phyloP scores from a whole-genome alignment of 495 filamentous ascomycete genomes.

The Diplogelasinospora grovesii region DNA sequence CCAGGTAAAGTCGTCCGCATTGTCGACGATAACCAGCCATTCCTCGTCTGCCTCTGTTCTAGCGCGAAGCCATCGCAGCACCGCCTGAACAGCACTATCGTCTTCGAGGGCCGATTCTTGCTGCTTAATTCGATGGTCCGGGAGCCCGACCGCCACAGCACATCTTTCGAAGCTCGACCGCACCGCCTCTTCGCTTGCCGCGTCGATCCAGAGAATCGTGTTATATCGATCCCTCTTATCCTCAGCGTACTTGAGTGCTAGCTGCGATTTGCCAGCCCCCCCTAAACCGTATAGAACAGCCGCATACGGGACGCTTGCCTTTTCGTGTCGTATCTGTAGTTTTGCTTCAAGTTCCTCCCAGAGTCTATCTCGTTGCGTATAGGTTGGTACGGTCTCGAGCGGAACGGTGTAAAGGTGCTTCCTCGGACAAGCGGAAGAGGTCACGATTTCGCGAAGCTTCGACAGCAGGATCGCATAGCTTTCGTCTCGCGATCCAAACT shows the following conservation, averaged over 20 bases:
- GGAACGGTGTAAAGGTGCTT: constrained; percentile 12
- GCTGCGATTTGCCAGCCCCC: constrained; percentile 16
- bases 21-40: constrained; percentile 25
- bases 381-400: constrained; percentile 11
- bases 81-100: constrained; percentile 11
- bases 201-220: constrained; percentile 23
- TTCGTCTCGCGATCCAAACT: constrained; percentile 12
- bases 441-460: constrained; percentile 10
- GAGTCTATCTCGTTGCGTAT: constrained; percentile 8
- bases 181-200: constrained; percentile 18
- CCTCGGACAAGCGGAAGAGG: not conserved
- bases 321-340: constrained; percentile 10
- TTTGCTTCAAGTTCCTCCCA: constrained; percentile 11
- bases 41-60: constrained; percentile 17
- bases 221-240: constrained; percentile 15
- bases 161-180: constrained; percentile 23
- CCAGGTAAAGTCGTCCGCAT: constrained; percentile 21
- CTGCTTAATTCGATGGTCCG: constrained; percentile 12
- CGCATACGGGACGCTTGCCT: constrained; percentile 11
- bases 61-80: constrained; percentile 20
- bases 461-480: constrained; percentile 11
- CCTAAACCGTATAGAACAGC: constrained; percentile 10
- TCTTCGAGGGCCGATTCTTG: constrained; percentile 14
- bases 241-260: constrained; percentile 19
- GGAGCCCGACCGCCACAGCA: constrained; percentile 17